Conservation (phyloP, 352 stramenopile genomes). For the Plasmopara muralis region DNA sequence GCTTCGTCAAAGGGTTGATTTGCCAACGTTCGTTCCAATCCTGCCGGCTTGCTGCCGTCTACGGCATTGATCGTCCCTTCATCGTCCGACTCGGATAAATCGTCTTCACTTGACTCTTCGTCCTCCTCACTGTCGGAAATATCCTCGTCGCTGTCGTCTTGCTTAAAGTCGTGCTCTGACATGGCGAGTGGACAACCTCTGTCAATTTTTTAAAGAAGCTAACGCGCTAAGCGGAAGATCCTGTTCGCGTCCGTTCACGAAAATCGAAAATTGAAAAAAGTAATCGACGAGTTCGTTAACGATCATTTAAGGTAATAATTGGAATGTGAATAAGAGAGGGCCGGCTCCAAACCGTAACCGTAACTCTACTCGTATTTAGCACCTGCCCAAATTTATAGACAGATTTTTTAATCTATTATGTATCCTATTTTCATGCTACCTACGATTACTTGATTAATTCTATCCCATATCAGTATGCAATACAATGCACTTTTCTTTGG, state of each 20-base stretch:
- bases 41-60: slow-evolving; percentile 11
- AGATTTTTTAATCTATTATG: too few relatives aligned
- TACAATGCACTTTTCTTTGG: too few relatives aligned
- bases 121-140: slow-evolving; percentile 36
- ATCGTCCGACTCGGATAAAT: slow-evolving; percentile 63
- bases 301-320: background rate
- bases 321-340: background rate
- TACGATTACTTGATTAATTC: too few relatives aligned
- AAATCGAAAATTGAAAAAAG: background rate
- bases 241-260: slow-evolving; percentile 22
- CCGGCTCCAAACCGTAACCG: too few relatives aligned
- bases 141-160: slow-evolving; percentile 45
- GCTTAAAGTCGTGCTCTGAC: slow-evolving; percentile 60
- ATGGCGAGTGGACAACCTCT: slow-evolving; percentile 17
- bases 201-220: background rate
- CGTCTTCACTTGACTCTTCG: slow-evolving; percentile 56
- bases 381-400: too few relatives aligned
- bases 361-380: too few relatives aligned
- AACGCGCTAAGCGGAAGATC: slow-evolving; percentile 5
- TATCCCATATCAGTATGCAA: too few relatives aligned
- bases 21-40: slow-evolving; percentile 44
- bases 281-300: background rate
- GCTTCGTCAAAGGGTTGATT: slow-evolving; percentile 86
- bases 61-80: slow-evolving; percentile 24
- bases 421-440: too few relatives aligned